Conservation (phyloP, 2,329 filamentous ascomycete species). For the Drechslerella dactyloides region DNA sequence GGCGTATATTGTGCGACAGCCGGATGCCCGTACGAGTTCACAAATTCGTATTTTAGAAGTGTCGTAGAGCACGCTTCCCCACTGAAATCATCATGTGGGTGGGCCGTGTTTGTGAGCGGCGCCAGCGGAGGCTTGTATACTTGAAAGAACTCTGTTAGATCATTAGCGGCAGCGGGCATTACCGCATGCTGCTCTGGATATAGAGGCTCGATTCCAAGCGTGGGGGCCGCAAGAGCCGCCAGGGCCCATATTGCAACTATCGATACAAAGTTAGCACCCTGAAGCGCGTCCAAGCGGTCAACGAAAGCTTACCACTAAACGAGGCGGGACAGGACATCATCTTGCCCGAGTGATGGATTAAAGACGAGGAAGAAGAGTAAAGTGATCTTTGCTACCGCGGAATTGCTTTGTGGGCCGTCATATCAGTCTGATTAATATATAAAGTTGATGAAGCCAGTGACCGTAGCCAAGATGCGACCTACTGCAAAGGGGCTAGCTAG, state of each 20-base stretch:
- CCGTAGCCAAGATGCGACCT: background rate
- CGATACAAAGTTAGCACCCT: background rate
- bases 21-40: slow-evolving; percentile 10
- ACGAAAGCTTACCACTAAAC: background rate
- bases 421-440: too few relatives aligned
- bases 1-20: slow-evolving; percentile 59
- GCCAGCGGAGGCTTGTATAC: slow-evolving; percentile 32
- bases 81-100: slow-evolving; percentile 36
- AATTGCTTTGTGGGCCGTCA: too few relatives aligned
- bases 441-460: too few relatives aligned
- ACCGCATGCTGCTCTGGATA: slow-evolving; percentile 33
- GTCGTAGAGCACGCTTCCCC: slow-evolving; percentile 36
- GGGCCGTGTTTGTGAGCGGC: slow-evolving; percentile 23
- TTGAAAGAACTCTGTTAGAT: slow-evolving; percentile 39
- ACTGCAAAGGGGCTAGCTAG: background rate
- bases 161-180: slow-evolving; percentile 9
- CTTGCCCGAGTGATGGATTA: too few relatives aligned
- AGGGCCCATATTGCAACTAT: slow-evolving; percentile 23
- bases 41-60: slow-evolving; percentile 30
- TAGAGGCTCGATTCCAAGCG: slow-evolving; percentile 10
- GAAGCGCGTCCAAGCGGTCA: background rate
- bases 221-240: slow-evolving; percentile 10
- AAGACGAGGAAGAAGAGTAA: background rate
- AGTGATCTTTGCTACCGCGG: background rate
- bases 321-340: too few relatives aligned